Base-by-base conservation (phyloP, 23 red algal genomes). In the Gracilariopsis chorda region DNA sequence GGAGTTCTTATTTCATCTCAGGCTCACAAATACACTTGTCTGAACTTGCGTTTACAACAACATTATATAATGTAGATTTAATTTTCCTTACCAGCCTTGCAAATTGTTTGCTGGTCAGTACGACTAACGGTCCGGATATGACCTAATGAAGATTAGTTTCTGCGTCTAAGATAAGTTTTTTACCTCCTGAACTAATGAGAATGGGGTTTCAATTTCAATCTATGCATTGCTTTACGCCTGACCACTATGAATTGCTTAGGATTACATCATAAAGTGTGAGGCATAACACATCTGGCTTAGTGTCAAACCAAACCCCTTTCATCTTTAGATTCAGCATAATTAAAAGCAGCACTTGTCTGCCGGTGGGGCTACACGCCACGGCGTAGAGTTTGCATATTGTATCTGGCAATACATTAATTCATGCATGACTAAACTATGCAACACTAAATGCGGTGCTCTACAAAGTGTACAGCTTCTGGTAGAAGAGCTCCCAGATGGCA, bases 81-180 rank as follows among this genome's bases (percentile, higher is more conserved):
- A 59, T 32, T 36, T 82, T 82, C 21, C 35, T 82, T 17, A 24
- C 44, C 14, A 82, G 14, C 53, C 2, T 34, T 37, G 1, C 14
- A 30, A 73, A 73, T 33, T 73, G 0, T 1, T 73, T 73, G n/a
- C 67, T 73, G 42, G 67, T 73, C 7, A 73, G 0, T 36, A 73
- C 4, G 43, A 8, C 20, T 55, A 3, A 7, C 14, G 32, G 77
- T 14, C 34, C 48, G 77, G 2, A 63, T 57, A 17, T 27, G 8
- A 5, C 27, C 33, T 35, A 51, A 61, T 83, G 56, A 16, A 4
- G 53, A 60, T 13, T 12, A 83, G 5, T 3, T 0, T 83, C 53
- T 83, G 78, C 78, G 78, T 65, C 78, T 56, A 83, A 56, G 64
- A 39, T 61, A 39, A 65, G 23, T 42, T 43, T n/a, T 65, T 64